Evolutionary conservation across 164 flowering plant genomes (phyloP).

Genomic region (Nymphaea colorata): DNA sequence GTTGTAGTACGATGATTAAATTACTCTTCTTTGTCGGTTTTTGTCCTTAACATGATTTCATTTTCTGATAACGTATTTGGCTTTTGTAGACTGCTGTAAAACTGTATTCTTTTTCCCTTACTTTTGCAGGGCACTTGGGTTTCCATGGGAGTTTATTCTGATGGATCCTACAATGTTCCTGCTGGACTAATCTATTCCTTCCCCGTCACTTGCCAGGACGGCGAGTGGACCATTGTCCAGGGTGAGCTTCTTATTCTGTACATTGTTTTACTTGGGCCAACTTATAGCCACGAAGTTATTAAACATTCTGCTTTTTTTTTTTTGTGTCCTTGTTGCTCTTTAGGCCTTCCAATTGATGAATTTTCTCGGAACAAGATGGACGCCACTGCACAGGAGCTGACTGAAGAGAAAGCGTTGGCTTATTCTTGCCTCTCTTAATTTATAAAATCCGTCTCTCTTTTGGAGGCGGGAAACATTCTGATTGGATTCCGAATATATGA

Average conservation of each 20-base stretch:
- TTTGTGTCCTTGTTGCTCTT: conserved; percentile 2
- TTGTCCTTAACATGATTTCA: too few species aligned
- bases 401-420: conserved; percentile 69
- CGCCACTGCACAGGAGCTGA: conserved; percentile 56
- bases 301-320: neutral
- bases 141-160: conserved; percentile 96
- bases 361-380: conserved; percentile 75
- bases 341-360: conserved; percentile 74
- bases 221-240: conserved; percentile 83
- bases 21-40: too few species aligned
- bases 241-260: conserved; percentile 26
- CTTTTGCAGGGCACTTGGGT: conserved; percentile 77
- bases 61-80: too few species aligned
- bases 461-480: neutral
- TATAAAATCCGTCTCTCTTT: neutral
- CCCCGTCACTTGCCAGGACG: conserved; percentile 80
- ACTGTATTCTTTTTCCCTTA: neutral
- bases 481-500: neutral
- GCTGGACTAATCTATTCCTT: conserved; percentile 87
- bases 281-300: too few species aligned
- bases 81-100: too few species aligned
- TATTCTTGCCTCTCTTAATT: conserved; percentile 41
- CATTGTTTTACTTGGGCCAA: neutral
- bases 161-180: conserved; percentile 90
- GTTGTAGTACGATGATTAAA: too few species aligned